Evolutionary conservation across 75 land plant species (phyloP), one percentile per base, ranked within the genome.

Genomic region (Selaginella tamariscina): DNA sequence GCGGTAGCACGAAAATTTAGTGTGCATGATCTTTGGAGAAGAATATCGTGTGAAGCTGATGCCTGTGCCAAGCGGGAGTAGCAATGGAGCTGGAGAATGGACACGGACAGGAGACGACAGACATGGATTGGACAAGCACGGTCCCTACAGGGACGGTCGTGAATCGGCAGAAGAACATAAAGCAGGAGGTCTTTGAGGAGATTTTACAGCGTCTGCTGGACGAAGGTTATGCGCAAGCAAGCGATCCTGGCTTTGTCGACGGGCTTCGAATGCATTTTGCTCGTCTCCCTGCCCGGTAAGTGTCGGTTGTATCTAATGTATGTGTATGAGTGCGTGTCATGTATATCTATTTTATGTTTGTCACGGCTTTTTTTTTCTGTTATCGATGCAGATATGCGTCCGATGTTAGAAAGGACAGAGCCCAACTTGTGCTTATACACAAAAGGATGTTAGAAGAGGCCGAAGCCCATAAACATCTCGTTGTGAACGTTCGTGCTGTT

Each of bases 251-350:
- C 21, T 59, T 59, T n/a, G 62, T 23, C 8, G 62, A 59, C 21
- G 62, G 21, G 62, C 62, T 59, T 5, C 62, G 26, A 2, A 21
- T n/a, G 5, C 62, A 59, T n/a, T 59, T 59, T 59, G 24, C 21
- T 59, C 62, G 62, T 21, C 62, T 59, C 27, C 62, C 62, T 59
- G 21, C 26, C 26, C 8, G 62, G 62, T 59, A 59, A 15, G 15
- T n/a, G n/a, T n/a, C n/a, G n/a, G n/a, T n/a, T n/a, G n/a, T n/a
- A n/a, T n/a, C n/a, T n/a, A 39, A 39, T 5, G 5, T 39, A 5
- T 39, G 5, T 39, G 15, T 15, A 39, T 39, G 49, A n/a, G n/a
- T n/a, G n/a, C n/a, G n/a, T n/a, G 49, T 39, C 49, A 5, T 5
- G 49, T 5, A 39, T 39, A 5, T 39, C 49, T 39, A 15, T 39